phyloP scores from a whole-genome alignment of 2,329 filamentous ascomycete genomes.

The Periglandula ipomoeae region DNA sequence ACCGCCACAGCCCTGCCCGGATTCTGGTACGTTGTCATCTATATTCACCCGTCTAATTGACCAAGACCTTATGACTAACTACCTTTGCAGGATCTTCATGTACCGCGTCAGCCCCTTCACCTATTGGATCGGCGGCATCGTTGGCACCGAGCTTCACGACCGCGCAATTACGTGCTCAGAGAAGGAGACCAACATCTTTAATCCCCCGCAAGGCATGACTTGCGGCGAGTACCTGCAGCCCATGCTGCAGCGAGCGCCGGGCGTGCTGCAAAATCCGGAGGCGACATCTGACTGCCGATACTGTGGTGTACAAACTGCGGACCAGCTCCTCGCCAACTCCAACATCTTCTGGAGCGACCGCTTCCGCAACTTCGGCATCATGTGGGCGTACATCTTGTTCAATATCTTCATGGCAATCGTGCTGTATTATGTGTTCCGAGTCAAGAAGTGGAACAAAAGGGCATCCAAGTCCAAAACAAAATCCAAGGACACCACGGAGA shows the following conservation, averaged over 20 bases:
- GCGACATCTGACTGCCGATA: slow-evolving; percentile 53
- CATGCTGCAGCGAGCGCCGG: slow-evolving; percentile 41
- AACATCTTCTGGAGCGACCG: slow-evolving; percentile 41
- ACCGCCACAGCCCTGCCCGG: slow-evolving; percentile 48
- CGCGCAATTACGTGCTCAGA: slow-evolving; percentile 41
- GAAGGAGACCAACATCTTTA: slow-evolving; percentile 54
- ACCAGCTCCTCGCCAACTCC: slow-evolving; percentile 44
- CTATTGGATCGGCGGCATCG: slow-evolving; percentile 59
- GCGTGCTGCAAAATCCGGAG: slow-evolving; percentile 52
- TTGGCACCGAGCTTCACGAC: slow-evolving; percentile 54
- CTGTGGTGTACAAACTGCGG: slow-evolving; percentile 54
- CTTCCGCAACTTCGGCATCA: slow-evolving; percentile 63
- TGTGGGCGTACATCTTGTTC: slow-evolving; percentile 58
- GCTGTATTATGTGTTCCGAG: slow-evolving; percentile 55
- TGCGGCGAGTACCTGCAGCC: slow-evolving; percentile 54
- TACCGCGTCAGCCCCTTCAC: slow-evolving; percentile 57
- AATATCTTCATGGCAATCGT: slow-evolving; percentile 50
- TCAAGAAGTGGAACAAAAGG: slow-evolving; percentile 27
- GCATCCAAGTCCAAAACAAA: neutral
- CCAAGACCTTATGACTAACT: neutral
- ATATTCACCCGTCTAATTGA: neutral
- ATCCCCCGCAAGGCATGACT: slow-evolving; percentile 51
- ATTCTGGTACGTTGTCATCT: slow-evolving; percentile 42
- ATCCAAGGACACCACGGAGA: neutral
- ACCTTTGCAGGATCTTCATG: slow-evolving; percentile 52